These are phyloP conservation scores for Sclerotinia glacialis DNA, from an alignment of 2,329 filamentous ascomycete species.

Conservation along the genomic window DNA sequence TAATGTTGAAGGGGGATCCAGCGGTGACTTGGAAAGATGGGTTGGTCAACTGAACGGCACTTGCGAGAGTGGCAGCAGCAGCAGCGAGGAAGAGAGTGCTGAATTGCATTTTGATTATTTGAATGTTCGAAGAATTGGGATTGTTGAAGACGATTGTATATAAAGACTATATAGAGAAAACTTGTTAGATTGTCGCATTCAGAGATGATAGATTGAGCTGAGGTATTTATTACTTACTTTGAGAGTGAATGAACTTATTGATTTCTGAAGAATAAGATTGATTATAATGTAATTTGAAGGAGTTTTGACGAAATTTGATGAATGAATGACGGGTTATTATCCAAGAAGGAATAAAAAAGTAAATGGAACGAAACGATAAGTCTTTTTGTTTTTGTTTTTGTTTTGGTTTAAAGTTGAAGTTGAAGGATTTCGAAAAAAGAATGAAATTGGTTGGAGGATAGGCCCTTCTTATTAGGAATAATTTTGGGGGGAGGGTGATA, in stretches of 20 bases:
- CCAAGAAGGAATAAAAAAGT: background rate
- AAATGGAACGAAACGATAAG: background rate
- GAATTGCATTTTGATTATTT: constrained; percentile 36
- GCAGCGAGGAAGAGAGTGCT: constrained; percentile 31
- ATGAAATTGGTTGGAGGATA: background rate
- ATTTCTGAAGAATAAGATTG: background rate
- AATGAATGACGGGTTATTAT: background rate
- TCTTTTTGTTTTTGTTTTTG: no score
- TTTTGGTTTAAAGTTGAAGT: background rate
- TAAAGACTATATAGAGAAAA: background rate
- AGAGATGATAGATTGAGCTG: background rate
- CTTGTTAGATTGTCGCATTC: background rate
- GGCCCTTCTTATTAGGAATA: constrained; percentile 1
- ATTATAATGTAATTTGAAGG: background rate
- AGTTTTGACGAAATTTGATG: no score
- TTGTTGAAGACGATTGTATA: background rate
- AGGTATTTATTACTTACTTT: background rate
- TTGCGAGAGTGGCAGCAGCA: constrained; percentile 28
- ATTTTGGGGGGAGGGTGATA: background rate
- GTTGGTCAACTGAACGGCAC: constrained; percentile 35
- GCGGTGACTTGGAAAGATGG: constrained; percentile 30
- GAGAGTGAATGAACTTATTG: background rate
- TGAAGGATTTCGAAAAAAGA: background rate
- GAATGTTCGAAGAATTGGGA: constrained; percentile 16
- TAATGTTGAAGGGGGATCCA: constrained; percentile 32